A percentile compares a stretch with the other conserved stretches of the same genome.
Conservation (phyloP, 1,284 basidiomycete genomes). For the Amylostereum chailletii region DNA sequence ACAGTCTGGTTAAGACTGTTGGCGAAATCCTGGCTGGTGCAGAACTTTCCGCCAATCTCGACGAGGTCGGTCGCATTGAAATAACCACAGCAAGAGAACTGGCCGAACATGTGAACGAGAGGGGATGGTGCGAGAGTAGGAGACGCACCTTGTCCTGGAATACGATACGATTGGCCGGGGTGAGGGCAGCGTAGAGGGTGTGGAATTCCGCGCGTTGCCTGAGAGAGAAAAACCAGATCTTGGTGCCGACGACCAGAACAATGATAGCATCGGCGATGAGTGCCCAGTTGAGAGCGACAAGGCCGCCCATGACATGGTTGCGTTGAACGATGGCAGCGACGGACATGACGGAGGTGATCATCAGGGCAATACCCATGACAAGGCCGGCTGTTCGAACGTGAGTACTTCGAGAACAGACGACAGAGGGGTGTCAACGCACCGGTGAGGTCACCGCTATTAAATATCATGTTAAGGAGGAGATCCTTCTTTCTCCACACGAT, state of each 20-base stretch:
- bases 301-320: constrained; percentile 56
- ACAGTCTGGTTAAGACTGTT: constrained; percentile 34
- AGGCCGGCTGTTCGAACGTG: constrained; percentile 45
- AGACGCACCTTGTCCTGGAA: constrained; percentile 65
- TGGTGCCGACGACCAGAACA: constrained; percentile 54
- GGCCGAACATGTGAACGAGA: constrained; percentile 2
- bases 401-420: constrained; percentile 2
- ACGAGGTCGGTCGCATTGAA: constrained; percentile 55
- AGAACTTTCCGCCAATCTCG: constrained; percentile 53
- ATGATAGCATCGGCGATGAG: constrained; percentile 54
- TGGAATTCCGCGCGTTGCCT: constrained; percentile 61
- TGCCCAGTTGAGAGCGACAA: constrained; percentile 66
- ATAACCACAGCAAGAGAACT: constrained; percentile 81
- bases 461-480: constrained; percentile 61
- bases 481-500: constrained; percentile 60
- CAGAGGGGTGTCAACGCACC: constrained; percentile 32
- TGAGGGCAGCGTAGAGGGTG: constrained; percentile 39
- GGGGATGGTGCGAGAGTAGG: not conserved
- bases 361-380: constrained; percentile 56
- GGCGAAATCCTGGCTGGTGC: constrained; percentile 42
- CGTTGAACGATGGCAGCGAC: constrained; percentile 62
- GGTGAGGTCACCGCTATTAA: constrained; percentile 47
- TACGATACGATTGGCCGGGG: constrained; percentile 36
- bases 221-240: constrained; percentile 75
- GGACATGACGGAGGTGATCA: constrained; percentile 63